Percentiles rank a stretch among this genome's conserved stretches.
Conservation (phyloP, 768 basidiomycete genomes). For the Clitopilus passeckerianus region DNA sequence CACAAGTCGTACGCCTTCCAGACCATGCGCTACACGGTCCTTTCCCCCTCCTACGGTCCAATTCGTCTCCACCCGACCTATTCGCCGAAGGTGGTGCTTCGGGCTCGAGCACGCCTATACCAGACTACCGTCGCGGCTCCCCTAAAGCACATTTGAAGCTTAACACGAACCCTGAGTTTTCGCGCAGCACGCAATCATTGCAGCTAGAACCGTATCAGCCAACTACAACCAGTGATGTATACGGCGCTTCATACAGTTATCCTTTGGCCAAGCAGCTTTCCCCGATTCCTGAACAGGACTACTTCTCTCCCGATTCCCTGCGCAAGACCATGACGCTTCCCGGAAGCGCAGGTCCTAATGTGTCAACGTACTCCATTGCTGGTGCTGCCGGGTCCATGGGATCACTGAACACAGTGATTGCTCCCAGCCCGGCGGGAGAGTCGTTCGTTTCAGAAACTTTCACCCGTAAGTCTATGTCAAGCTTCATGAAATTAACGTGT, state of each 20-base stretch:
- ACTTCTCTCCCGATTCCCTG: conserved; percentile 42
- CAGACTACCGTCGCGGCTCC: conserved; percentile 2
- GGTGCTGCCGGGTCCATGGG: conserved; percentile 12
- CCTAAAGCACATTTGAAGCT: conserved; percentile 25
- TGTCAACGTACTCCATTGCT: conserved; percentile 8
- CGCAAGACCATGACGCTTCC: conserved; percentile 29
- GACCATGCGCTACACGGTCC: not conserved
- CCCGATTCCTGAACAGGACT: conserved; percentile 64
- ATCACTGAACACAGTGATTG: conserved; percentile 6
- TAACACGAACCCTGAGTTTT: conserved; percentile 18
- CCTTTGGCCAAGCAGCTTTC: conserved; percentile 50
- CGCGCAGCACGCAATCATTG: conserved; percentile 37
- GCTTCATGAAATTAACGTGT: conserved; percentile 4
- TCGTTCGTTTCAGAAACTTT: conserved; percentile 30
- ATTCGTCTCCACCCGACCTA: not conserved
- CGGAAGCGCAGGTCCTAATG: conserved; percentile 14
- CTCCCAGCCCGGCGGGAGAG: conserved; percentile 25
- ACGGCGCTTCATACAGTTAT: conserved; percentile 29
- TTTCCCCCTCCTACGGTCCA: not conserved
- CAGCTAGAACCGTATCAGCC: conserved; percentile 29
- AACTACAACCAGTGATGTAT: conserved; percentile 25
- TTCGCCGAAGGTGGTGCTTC: not conserved
- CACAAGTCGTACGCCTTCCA: not conserved
- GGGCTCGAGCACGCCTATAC: not conserved
- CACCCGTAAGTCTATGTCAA: conserved; percentile 32